Conservation (phyloP, 768 basidiomycete species). For the Crucibulum laeve region DNA sequence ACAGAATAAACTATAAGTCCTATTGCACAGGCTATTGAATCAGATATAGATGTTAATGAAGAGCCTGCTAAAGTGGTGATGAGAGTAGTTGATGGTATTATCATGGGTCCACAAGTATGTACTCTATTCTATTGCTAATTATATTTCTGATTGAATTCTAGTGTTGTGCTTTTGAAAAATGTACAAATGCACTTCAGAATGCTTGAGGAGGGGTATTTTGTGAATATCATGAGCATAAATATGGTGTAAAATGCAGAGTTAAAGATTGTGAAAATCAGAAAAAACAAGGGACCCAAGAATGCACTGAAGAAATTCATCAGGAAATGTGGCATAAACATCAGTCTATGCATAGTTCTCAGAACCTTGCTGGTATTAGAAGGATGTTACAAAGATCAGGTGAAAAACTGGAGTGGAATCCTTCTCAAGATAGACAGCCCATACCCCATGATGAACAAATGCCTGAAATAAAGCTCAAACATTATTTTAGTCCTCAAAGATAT, state of each 20-base stretch:
- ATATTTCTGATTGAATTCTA: background rate
- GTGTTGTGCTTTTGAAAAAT: background rate
- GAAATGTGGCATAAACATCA: conserved; percentile 8
- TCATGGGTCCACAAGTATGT: background rate
- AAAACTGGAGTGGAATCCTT: conserved; percentile 8
- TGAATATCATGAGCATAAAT: background rate
- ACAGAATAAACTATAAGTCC: background rate
- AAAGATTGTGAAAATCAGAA: conserved; percentile 1
- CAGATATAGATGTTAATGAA: background rate
- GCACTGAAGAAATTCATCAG: conserved; percentile 12
- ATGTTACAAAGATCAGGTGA: conserved; percentile 9
- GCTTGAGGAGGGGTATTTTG: background rate
- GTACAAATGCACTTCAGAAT: background rate
- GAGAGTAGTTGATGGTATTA: background rate
- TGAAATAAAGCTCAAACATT: conserved; percentile 8
- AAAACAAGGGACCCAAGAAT: conserved; percentile 7
- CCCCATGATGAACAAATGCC: conserved; percentile 15
- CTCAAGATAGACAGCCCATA: conserved; percentile 3
- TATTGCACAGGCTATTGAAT: background rate
- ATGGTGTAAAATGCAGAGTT: background rate
- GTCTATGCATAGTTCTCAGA: conserved; percentile 2
- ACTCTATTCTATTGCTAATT: background rate
- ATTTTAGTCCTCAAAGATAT: conserved; percentile 12
- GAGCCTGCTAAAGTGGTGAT: background rate
- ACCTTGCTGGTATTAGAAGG: conserved; percentile 7